Evolutionary conservation across 2,329 filamentous ascomycete genomes (phyloP).

Genomic region (Xylaria sp.): DNA sequence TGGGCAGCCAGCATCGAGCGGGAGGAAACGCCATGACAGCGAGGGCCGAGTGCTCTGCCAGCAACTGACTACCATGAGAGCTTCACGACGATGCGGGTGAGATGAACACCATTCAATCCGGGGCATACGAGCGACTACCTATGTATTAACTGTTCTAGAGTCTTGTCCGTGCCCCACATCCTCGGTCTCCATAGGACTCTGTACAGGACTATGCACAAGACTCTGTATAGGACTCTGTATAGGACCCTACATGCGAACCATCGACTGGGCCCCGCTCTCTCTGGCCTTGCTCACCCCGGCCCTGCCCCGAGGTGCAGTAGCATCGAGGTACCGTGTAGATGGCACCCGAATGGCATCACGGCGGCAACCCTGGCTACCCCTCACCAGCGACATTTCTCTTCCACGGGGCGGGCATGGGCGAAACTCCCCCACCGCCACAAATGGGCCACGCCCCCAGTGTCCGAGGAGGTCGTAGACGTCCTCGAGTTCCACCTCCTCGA

Average conservation of each 20-base stretch:
- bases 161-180: constrained; percentile 6
- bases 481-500: constrained; percentile 27
- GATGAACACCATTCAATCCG: constrained; percentile 9
- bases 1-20: constrained; percentile 12
- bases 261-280: constrained; percentile 19
- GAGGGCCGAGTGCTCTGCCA: constrained; percentile 14
- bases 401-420: not conserved
- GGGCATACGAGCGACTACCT: constrained; percentile 4
- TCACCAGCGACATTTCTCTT: constrained; percentile 21
- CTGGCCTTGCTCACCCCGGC: constrained; percentile 10
- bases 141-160: constrained; percentile 22
- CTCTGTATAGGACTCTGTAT: not conserved
- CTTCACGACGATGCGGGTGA: constrained; percentile 23
- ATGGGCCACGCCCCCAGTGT: constrained; percentile 1
- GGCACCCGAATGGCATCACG: constrained; percentile 15
- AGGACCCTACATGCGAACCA: constrained; percentile 18
- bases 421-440: not conserved
- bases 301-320: constrained; percentile 1
- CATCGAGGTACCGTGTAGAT: constrained; percentile 9
- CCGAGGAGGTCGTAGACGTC: constrained; percentile 1
- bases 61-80: constrained; percentile 18
- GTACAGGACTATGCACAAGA: constrained; percentile 1
- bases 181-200: constrained; percentile 12
- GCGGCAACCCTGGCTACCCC: constrained; percentile 8
- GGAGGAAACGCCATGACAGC: not conserved